Base-by-base conservation (phyloP, 352 stramenopile genomes). In the Phytophthora crassamura region DNA sequence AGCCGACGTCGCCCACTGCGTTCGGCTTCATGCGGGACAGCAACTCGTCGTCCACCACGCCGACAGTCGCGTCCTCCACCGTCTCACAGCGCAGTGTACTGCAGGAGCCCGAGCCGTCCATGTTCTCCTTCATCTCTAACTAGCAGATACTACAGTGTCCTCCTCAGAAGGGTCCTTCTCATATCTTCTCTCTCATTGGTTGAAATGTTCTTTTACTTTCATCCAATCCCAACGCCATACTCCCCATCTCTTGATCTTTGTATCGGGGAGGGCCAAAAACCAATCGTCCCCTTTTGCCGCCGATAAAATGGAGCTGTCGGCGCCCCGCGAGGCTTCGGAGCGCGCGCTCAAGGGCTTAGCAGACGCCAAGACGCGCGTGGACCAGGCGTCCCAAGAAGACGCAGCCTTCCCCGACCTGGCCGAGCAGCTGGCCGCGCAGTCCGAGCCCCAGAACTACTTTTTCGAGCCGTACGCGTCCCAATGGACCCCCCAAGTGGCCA, bases 391-490 rank as follows among this genome's bases (percentile, higher is more conserved):
- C 30, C 67, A 88, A 50, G 83, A 90, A 34, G 88, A 96, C 68
- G 75, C 82, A 33, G 84, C 90, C 62, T 89, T 72, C 59, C 86
- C 88, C 7, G 88, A 96, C 58, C 74, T 96, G 43, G 77, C 77
- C 38, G 88, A 96, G 56, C 88, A 93, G 49, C 73, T 96, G 7
- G 75, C 80, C 62, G 90, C 83, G 28, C 86, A 93, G 61, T 82
- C 82, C 20, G 88, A 96, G 81, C 84, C 86, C 33, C 88, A 96
- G 67, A 96, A 96, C 74, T 96, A 96, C 65, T 96, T 94, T 51
- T 81, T 96, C 50, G 88, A 96, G 72, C 88, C 88, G 7, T 96
- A 96, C 59, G 80, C 82, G 46, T 78, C 79, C 5, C 82, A 93
- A 64, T 96, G 86, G 88, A 90, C 80, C 2, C 74, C 86, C 18